Evolutionary conservation across 2,329 filamentous ascomycete genomes (phyloP), one percentile per base, ranked within the genome.

Genomic region (Drechslerella stenobrocha): DNA sequence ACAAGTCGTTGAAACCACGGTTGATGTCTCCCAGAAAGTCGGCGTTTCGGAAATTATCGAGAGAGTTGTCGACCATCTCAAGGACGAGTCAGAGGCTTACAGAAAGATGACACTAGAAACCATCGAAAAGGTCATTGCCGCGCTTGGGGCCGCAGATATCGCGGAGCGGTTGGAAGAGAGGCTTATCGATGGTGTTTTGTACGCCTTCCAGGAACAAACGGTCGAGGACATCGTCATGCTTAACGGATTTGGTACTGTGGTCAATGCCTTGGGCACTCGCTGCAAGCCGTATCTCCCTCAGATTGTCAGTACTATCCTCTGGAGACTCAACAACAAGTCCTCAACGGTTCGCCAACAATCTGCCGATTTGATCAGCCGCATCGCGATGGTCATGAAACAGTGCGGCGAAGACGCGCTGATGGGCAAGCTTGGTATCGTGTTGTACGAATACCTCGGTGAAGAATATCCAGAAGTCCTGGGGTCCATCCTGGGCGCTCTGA

Each of bases 31-130:
- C 55, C 90, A 97, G 76, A 98, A 98, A 78, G 92, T 97, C n/a
- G 93, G 93, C 40, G 91, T 91, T 55, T 87, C 90, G 72, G 92
- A 97, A 79, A 97, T 98, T 65, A 81, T 97, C 2, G 90, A 96
- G 77, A 83, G 91, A 46, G 88, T 97, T 61, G 93, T 97, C 52
- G 88, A 85, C 78, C 96, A 98, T 75, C 83, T 98, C 72, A 98
- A 98, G 77, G 93, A 98, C 75, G 93, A 98, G 77, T 96, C 89
- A 76, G 93, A 98, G 76, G 87, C 92, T 0, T 98, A 98, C 77
- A 87, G 93, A 50, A 97, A 97, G 81, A 98, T 98, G 93, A 96
- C 93, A 0, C 88, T 98, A 30, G 93, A 98, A 80, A 97, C 93
- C 0, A 85, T 97, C 6, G 93, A 98, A 79, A 98, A 97, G 79